phyloP scores from a whole-genome alignment of 2,329 filamentous ascomycete genomes.

The Xylaria multiplex region DNA sequence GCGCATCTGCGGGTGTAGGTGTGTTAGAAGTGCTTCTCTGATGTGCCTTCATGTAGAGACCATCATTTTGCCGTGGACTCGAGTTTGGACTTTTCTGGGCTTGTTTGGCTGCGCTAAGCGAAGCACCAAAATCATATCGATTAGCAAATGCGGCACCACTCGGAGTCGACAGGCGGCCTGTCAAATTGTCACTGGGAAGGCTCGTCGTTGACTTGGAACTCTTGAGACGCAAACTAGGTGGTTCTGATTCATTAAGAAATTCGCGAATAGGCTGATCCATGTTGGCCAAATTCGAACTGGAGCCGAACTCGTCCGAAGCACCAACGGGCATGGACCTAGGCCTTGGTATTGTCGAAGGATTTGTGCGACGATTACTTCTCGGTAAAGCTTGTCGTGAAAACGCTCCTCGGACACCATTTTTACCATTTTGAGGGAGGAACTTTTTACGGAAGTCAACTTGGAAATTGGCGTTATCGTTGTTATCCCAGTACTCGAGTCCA shows the following conservation, averaged over 20 bases:
- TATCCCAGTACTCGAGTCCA: conserved; percentile 93
- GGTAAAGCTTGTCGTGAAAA: conserved; percentile 67
- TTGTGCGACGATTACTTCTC: conserved; percentile 70
- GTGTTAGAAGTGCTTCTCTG: conserved; percentile 50
- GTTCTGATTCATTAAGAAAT: conserved; percentile 70
- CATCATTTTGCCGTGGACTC: conserved; percentile 59
- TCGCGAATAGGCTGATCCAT: conserved; percentile 70
- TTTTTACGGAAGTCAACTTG: conserved; percentile 93
- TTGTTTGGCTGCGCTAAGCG: conserved; percentile 82
- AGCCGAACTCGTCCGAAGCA: conserved; percentile 76
- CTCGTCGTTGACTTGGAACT: conserved; percentile 70
- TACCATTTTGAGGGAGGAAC: conserved; percentile 69
- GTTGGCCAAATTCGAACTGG: conserved; percentile 63
- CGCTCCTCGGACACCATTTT: conserved; percentile 62
- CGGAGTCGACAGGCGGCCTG: conserved; percentile 62
- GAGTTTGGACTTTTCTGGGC: conserved; percentile 69
- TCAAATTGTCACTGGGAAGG: conserved; percentile 70
- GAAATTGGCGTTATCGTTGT: conserved; percentile 87
- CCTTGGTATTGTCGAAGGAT: conserved; percentile 55
- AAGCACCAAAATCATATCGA: conserved; percentile 96
- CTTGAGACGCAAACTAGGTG: conserved; percentile 74
- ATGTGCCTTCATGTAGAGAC: conserved; percentile 66
- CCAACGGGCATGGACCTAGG: conserved; percentile 66
- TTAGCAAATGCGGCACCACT: conserved; percentile 84
- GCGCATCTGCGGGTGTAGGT: conserved; percentile 34